These are phyloP conservation scores for Aspergillus calidoustus DNA, from an alignment of 2,329 filamentous ascomycete species.

Conservation along the genomic window DNA sequence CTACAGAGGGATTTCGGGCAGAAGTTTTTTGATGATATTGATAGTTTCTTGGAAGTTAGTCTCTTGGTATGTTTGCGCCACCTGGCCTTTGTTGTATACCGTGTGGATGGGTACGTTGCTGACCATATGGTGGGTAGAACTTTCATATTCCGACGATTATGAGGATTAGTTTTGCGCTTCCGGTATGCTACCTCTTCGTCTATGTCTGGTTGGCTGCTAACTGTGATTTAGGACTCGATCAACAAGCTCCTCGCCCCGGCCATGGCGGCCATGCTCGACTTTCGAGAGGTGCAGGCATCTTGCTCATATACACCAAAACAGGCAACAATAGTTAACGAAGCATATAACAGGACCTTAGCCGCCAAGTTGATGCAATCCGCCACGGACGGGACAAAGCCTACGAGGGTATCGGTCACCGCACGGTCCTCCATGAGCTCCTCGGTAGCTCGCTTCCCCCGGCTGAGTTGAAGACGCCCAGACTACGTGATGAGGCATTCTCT, in stretches of 20 bases:
- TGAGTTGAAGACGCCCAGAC: slow-evolving; percentile 7
- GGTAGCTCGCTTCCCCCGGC: slow-evolving; percentile 5
- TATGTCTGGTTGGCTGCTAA: neutral
- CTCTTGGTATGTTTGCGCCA: slow-evolving; percentile 3
- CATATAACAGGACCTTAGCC: slow-evolving; percentile 5
- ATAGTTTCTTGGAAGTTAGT: slow-evolving; percentile 11
- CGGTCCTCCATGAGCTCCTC: slow-evolving; percentile 15
- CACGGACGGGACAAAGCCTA: slow-evolving; percentile 4
- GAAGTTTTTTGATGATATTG: slow-evolving; percentile 16
- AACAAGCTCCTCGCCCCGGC: slow-evolving; percentile 10
- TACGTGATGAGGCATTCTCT: slow-evolving; percentile 17
- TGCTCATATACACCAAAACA: neutral
- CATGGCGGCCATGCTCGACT: slow-evolving; percentile 14
- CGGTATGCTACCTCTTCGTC: neutral
- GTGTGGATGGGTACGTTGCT: no score
- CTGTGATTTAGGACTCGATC: neutral
- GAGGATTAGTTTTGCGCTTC: slow-evolving; percentile 5
- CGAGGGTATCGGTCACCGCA: slow-evolving; percentile 4
- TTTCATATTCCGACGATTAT: slow-evolving; percentile 12
- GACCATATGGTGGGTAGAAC: no score
- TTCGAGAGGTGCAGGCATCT: neutral
- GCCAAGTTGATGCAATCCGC: slow-evolving; percentile 12
- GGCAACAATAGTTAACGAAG: neutral
- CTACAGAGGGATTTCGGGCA: slow-evolving; percentile 8
- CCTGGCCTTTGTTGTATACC: no score